phyloP scores from a whole-genome alignment of 805 yeast species.

The Candida anglica region DNA sequence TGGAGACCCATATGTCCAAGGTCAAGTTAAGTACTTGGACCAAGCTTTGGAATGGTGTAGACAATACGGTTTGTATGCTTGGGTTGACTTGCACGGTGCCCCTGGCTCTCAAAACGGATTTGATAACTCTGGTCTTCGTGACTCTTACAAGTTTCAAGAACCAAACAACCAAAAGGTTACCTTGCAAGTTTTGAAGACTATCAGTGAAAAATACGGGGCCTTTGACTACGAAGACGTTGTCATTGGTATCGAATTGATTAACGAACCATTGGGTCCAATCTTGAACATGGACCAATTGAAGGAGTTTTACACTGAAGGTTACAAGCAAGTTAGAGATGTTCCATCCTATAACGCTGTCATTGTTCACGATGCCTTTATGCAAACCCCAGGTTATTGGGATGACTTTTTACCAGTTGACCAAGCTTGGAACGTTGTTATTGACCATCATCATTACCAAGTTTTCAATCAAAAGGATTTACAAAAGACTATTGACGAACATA shows the following conservation, averaged over 20 bases:
- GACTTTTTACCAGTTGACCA: constrained; percentile 36
- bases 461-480: constrained; percentile 62
- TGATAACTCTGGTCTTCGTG: constrained; percentile 89
- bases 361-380: constrained; percentile 76
- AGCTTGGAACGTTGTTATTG: constrained; percentile 66
- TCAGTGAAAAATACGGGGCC: constrained; percentile 63
- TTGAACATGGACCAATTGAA: constrained; percentile 57
- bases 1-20: constrained; percentile 82
- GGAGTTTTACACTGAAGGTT: constrained; percentile 60
- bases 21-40: constrained; percentile 71
- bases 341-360: constrained; percentile 49
- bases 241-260: constrained; percentile 77
- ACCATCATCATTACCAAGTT: constrained; percentile 90
- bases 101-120: constrained; percentile 97
- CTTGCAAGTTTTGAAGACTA: constrained; percentile 46
- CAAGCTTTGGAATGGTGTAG: constrained; percentile 75
- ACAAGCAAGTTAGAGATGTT: constrained; percentile 57
- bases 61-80: constrained; percentile 59
- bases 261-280: constrained; percentile 82
- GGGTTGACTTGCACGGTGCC: constrained; percentile 95
- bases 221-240: constrained; percentile 64
- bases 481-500: constrained; percentile 57
- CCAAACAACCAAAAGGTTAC: constrained; percentile 54
- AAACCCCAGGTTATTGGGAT: constrained; percentile 60
- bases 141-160: constrained; percentile 51